Conservation (phyloP, 2,329 filamentous ascomycete genomes). For the Xylaria sp. region DNA sequence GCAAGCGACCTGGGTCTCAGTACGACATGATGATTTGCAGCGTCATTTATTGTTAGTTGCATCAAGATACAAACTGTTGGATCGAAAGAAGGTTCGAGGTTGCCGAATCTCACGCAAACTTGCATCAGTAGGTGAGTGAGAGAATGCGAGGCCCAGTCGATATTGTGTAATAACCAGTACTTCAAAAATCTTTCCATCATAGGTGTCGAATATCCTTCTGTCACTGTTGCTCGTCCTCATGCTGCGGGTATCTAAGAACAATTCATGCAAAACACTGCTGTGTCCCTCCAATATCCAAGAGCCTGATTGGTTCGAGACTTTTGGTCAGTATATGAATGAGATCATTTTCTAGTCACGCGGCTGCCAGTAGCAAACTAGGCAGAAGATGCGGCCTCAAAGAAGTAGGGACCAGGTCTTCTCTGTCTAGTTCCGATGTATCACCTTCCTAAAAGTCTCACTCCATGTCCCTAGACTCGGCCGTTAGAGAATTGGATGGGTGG, state of each 20-base stretch:
- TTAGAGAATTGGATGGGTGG: conserved; percentile 49
- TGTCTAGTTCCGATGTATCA: conserved; percentile 38
- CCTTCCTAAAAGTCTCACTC: conserved; percentile 54
- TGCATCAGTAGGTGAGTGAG: conserved; percentile 68
- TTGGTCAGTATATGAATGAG: conserved; percentile 34
- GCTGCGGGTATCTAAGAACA: conserved; percentile 63
- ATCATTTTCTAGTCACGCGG: conserved; percentile 26
- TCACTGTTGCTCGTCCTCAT: conserved; percentile 65
- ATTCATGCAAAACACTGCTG: conserved; percentile 50
- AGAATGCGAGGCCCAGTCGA: conserved; percentile 62
- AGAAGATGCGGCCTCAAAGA: conserved; percentile 55
- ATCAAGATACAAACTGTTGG: conserved; percentile 72
- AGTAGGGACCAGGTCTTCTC: neutral
- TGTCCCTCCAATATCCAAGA: conserved; percentile 65
- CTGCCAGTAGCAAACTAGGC: conserved; percentile 71
- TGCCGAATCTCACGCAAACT: conserved; percentile 70
- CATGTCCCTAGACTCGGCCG: conserved; percentile 52
- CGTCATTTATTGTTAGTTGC: conserved; percentile 61
- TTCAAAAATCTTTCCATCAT: conserved; percentile 56
- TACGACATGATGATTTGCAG: conserved; percentile 55
- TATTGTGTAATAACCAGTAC: neutral
- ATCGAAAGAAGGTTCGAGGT: conserved; percentile 70
- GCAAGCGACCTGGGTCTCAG: conserved; percentile 48
- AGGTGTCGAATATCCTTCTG: conserved; percentile 69
- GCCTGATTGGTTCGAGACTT: conserved; percentile 59